Evolutionary conservation across 1,139 yeast species (phyloP).

Genomic region (Geotrichum siamense): DNA sequence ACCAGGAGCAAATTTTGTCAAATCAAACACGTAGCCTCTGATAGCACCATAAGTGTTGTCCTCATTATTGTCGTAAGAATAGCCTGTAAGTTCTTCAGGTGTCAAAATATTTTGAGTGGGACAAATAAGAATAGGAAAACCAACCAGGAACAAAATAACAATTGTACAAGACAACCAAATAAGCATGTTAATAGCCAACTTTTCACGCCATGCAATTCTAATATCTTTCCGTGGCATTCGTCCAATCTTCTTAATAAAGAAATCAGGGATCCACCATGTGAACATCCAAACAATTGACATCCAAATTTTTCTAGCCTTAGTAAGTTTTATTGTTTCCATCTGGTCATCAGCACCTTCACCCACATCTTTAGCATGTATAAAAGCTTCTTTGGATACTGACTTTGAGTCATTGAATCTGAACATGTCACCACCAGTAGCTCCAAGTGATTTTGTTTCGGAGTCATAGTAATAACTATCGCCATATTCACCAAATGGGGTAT

Average conservation of each 20-base stretch:
- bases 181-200: conserved; percentile 38
- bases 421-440: conserved; percentile 36
- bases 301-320: conserved; percentile 34
- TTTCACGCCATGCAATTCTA: conserved; percentile 40
- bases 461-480: conserved; percentile 31
- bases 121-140: conserved; percentile 38
- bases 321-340: conserved; percentile 27
- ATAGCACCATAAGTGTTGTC: conserved; percentile 34
- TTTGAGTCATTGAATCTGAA: conserved; percentile 32
- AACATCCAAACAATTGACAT: conserved; percentile 35
- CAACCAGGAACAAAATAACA: conserved; percentile 35
- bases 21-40: conserved; percentile 37
- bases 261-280: conserved; percentile 40
- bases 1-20: conserved; percentile 35
- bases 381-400: conserved; percentile 28
- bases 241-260: conserved; percentile 31
- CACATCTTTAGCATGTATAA: conserved; percentile 30
- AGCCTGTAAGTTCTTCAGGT: conserved; percentile 31
- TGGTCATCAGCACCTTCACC: conserved; percentile 34
- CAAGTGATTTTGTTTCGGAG: conserved; percentile 32
- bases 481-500: conserved; percentile 26
- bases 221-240: conserved; percentile 34
- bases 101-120: conserved; percentile 37
- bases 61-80: conserved; percentile 29
- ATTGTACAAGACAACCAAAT: conserved; percentile 37